Percentiles rank a stretch among this genome's conserved stretches.
Evolutionary conservation across 306 rosid genomes (phyloP).

Genomic region (Citrullus colocynthis): DNA sequence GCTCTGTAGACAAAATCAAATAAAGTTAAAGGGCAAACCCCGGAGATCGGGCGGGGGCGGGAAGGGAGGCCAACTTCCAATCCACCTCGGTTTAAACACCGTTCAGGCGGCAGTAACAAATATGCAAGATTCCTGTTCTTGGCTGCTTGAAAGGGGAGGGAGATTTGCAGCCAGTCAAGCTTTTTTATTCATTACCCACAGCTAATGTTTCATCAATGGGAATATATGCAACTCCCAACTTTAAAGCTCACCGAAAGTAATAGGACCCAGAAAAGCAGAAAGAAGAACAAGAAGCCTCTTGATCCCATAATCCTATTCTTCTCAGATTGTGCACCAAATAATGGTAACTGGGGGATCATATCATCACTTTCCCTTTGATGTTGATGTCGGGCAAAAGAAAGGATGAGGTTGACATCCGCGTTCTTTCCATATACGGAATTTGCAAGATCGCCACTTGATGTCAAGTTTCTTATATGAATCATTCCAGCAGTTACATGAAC

Average conservation of each 20-base stretch:
- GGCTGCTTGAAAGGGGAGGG: neutral
- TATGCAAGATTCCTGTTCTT: neutral
- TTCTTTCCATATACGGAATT: conserved; percentile 49
- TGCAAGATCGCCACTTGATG: conserved; percentile 30
- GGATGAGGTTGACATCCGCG: conserved; percentile 31
- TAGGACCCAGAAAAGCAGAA: conserved; percentile 52
- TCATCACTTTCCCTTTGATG: conserved; percentile 18
- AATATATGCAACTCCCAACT: conserved; percentile 50
- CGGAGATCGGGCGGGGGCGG: neutral
- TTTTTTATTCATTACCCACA: neutral
- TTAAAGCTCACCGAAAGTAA: conserved; percentile 57
- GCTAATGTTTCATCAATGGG: neutral
- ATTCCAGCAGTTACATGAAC: conserved; percentile 59
- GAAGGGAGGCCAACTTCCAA: neutral
- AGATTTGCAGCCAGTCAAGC: neutral
- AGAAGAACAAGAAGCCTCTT: conserved; percentile 49
- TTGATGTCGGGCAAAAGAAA: conserved; percentile 28
- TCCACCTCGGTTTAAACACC: neutral
- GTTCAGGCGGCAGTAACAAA: neutral
- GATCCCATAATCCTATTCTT: conserved; percentile 45
- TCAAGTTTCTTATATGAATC: conserved; percentile 54
- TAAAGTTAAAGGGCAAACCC: neutral
- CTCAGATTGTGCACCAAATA: conserved; percentile 26
- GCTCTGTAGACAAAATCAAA: neutral
- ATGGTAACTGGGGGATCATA: conserved; percentile 20